Conservation (phyloP, 768 basidiomycete species). For the Macrolepiota fuliginosa region DNA sequence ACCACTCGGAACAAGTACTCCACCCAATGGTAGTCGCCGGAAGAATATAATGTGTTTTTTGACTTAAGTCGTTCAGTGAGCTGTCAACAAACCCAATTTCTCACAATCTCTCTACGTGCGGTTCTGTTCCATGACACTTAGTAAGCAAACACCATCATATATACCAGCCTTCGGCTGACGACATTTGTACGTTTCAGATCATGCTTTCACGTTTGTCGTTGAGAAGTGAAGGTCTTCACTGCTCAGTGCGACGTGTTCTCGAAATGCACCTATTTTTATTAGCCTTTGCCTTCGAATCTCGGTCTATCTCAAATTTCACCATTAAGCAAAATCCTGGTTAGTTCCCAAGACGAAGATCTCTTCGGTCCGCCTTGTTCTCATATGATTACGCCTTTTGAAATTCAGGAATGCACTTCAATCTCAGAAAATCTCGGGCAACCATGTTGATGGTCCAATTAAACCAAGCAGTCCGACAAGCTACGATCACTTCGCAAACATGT, state of each 20-base stretch:
- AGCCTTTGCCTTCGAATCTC: constrained; percentile 5
- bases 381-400: background rate
- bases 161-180: background rate
- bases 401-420: background rate
- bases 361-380: background rate
- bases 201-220: background rate
- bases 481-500: constrained; percentile 2
- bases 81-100: constrained; percentile 2
- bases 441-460: background rate
- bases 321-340: background rate
- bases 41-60: background rate
- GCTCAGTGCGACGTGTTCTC: constrained; percentile 3
- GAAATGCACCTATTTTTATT: constrained; percentile 5
- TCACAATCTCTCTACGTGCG: background rate
- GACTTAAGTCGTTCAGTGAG: background rate
- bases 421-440: background rate
- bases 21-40: background rate
- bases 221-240: background rate
- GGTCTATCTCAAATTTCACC: constrained; percentile 2
- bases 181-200: background rate
- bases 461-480: background rate
- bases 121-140: background rate
- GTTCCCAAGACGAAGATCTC: background rate
- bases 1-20: background rate
- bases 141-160: background rate